Evolutionary conservation across 1,284 basidiomycete species (phyloP).

Genomic region (Boletellus deceptivus): DNA sequence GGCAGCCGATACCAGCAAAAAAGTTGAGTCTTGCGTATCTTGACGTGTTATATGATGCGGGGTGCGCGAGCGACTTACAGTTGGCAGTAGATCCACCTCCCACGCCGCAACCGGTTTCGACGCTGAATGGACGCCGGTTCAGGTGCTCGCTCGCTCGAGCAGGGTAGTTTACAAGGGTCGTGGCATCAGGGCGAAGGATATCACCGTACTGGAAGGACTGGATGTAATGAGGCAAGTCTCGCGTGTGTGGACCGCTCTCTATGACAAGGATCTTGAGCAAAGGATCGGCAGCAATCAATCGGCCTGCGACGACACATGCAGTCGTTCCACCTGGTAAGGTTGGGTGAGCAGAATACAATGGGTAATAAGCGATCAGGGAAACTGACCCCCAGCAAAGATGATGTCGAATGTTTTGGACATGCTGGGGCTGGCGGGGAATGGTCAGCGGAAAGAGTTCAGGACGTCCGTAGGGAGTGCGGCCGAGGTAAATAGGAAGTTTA

Average conservation of each 20-base stretch:
- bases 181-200: conserved; percentile 31
- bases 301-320: conserved; percentile 25
- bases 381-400: neutral
- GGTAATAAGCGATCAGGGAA: neutral
- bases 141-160: conserved; percentile 36
- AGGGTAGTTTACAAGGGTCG: conserved; percentile 43
- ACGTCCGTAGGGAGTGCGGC: too few species aligned
- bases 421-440: too few species aligned
- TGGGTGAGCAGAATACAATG: neutral
- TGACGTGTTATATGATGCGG: too few species aligned
- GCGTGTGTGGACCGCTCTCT: conserved; percentile 48
- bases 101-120: conserved; percentile 41
- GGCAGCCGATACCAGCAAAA: too few species aligned
- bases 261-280: conserved; percentile 41
- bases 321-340: too few species aligned
- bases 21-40: too few species aligned
- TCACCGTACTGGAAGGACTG: conserved; percentile 48
- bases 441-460: too few species aligned
- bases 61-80: neutral
- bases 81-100: conserved; percentile 57
- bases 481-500: too few species aligned
- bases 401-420: neutral
- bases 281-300: conserved; percentile 40
- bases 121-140: neutral
- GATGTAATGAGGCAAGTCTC: conserved; percentile 42